A percentile compares a stretch with the other conserved stretches of the same genome.
These are phyloP conservation scores for Aspergillus pseudoviridinutans DNA, from an alignment of 2,329 filamentous ascomycete species.

Conservation along the genomic window DNA sequence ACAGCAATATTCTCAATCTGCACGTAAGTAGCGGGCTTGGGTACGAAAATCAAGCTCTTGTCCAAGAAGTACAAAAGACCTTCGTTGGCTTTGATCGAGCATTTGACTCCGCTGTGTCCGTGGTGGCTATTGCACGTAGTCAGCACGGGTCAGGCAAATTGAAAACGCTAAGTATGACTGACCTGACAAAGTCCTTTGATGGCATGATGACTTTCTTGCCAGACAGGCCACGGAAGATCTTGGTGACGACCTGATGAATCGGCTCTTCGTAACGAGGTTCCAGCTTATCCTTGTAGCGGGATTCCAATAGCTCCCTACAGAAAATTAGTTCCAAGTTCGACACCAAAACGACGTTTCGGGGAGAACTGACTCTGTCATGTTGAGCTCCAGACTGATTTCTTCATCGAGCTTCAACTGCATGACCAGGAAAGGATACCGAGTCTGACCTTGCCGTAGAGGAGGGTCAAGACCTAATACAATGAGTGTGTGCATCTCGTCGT, in stretches of 20 bases:
- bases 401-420: conserved; percentile 99
- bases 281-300: conserved; percentile 85
- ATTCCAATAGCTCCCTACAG: conserved; percentile 65
- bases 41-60: conserved; percentile 98
- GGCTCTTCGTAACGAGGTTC: conserved; percentile 89
- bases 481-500: conserved; percentile 94
- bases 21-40: conserved; percentile 96
- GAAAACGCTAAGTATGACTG: conserved; percentile 7
- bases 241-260: conserved; percentile 86
- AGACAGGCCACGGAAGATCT: conserved; percentile 90
- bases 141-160: not conserved
- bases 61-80: conserved; percentile 95
- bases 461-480: conserved; percentile 93
- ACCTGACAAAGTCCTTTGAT: conserved; percentile 87
- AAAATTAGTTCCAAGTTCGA: conserved; percentile 7
- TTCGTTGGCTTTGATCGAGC: conserved; percentile 99
- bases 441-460: conserved; percentile 93
- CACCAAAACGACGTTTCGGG: not conserved
- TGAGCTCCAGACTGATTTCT: conserved; percentile 92
- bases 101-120: conserved; percentile 92
- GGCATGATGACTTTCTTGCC: conserved; percentile 94
- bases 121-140: conserved; percentile 60
- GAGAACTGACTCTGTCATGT: conserved; percentile 69
- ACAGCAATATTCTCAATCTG: conserved; percentile 88
- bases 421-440: conserved; percentile 93